Conservation (phyloP, 495 filamentous ascomycete species). For the Lophiostoma macrostomum region DNA sequence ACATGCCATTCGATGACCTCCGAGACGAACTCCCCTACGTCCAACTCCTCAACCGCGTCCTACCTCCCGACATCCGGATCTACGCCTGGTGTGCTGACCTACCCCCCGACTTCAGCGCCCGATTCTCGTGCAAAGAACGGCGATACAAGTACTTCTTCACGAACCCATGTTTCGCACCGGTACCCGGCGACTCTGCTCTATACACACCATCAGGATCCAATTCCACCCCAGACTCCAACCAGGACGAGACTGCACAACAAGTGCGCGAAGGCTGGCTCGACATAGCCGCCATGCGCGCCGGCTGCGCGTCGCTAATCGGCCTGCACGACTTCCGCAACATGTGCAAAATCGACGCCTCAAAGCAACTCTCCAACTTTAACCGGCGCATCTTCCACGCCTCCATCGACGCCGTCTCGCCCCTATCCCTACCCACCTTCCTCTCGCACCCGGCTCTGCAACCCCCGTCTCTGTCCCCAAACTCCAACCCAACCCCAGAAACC, state of each 20-base stretch:
- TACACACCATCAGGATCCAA: slow-evolving; percentile 23
- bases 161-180: slow-evolving; percentile 75
- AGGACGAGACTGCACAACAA: too few relatives aligned
- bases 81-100: slow-evolving; percentile 90
- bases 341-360: slow-evolving; percentile 82
- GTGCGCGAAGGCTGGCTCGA: slow-evolving; percentile 60
- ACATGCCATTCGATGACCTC: slow-evolving; percentile 71
- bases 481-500: slow-evolving; percentile 12
- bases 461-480: background rate
- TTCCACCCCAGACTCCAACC: background rate
- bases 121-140: slow-evolving; percentile 88
- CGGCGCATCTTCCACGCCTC: slow-evolving; percentile 71
- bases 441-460: slow-evolving; percentile 16
- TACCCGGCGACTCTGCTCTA: slow-evolving; percentile 45
- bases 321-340: slow-evolving; percentile 95
- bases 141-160: slow-evolving; percentile 97
- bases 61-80: slow-evolving; percentile 84
- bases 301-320: slow-evolving; percentile 74
- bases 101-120: slow-evolving; percentile 76
- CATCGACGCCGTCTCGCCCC: slow-evolving; percentile 59
- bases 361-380: slow-evolving; percentile 79
- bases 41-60: slow-evolving; percentile 74
- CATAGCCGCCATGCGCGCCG: slow-evolving; percentile 79
- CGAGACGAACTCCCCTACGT: slow-evolving; percentile 81
- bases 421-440: slow-evolving; percentile 26